Base-by-base conservation (phyloP, 345 rosid genomes). In the Eucalyptus pauciflora region DNA sequence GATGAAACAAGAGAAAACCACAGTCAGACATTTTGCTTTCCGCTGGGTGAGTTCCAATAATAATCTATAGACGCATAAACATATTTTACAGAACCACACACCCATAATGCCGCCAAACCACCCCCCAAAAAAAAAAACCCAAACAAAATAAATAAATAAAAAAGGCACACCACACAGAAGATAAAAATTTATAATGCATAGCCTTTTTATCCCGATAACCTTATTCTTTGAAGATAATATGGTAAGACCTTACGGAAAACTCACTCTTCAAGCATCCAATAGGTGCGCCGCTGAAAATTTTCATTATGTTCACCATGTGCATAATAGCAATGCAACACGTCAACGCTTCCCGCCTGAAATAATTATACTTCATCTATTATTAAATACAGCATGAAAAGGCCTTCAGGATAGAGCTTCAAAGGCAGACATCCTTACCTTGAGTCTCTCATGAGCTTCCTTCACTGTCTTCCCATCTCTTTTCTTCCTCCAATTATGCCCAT, bases 241-340 rank as follows among this genome's bases (percentile, higher is more conserved):
- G 29, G 48, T 76, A 86, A 85, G 91, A 85, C 85, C 88, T n/a
- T 50, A 46, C 54, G 58, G 71, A 58, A 64, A 88, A 94, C 99
- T 95, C 92, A 98, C 99, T 98, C 97, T 89, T 97, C 99, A 91
- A 98, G 99, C 98, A 96, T 91, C 99, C 99, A 98, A 87, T 98
- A 98, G 89, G 98, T 95, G 93, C 99, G 96, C 85, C 99, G 95
- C 89, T 97, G 99, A 91, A 98, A 98, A 91, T 92, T 94, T 89
- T 96, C 98, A 87, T 96, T 94, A 15, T 95, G 95, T 92, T 97
- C 97, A 86, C 99, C 99, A 90, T 97, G 99, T 9, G 99, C 99
- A 95, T 98, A 98, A 90, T 98, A 98, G 90, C 99, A 97, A 91
- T 98, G 99, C 91, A 98, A 90, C 87, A 97, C 99, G 89, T 98